Evolutionary conservation across 2,329 filamentous ascomycete species (phyloP), one percentile per base, ranked within the genome.

Genomic region (Fusarium neocosmosporiellum): DNA sequence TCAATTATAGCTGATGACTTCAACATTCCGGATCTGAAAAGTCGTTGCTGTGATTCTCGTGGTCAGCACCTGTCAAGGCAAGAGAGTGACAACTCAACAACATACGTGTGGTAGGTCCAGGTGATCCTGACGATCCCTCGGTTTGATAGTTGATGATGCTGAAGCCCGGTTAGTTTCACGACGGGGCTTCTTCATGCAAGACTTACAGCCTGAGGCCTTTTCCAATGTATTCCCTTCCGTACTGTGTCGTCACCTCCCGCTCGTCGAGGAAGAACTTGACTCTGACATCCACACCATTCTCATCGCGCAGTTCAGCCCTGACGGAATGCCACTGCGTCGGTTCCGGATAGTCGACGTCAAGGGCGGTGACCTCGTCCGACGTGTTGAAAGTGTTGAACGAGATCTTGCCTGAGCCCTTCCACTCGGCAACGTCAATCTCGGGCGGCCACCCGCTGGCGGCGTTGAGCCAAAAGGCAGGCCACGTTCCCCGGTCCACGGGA

Each of bases 391-490:
- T 73, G 41, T 73, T 73, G 33, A 73, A 73, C 1, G 71, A 73
- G 11, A 73, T 73, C 58, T 73, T 73, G 2, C 71, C 71, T 11
- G 41, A 61, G 10, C 71, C 71, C 13, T 73, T 73, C 70, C 71
- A 73, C 31, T 73, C 71, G 0, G 71, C 71, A 29, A 74, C 64
- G 54, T 73, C 71, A 20, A 73, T 73, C 61, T 73, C 71, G 1
- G 71, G 71, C 0, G 71, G 71, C 71, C 71, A 73, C 11, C 71
- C 71, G 0, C 60, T 71, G 0, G 71, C 71, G 0, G 71, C 71
- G n/a, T 73, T 73, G 18, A 73, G 58, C 71, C 71, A 73, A n/a
- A 73, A 74, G 18, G 71, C 71, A 2, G 71, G 71, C 71, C 67
- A 73, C 0, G 67, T 71, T 7, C 71, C 71, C 24, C 6, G 33